Conservation (phyloP, 352 stramenopile genomes). For the Globisporangium yorkense region DNA sequence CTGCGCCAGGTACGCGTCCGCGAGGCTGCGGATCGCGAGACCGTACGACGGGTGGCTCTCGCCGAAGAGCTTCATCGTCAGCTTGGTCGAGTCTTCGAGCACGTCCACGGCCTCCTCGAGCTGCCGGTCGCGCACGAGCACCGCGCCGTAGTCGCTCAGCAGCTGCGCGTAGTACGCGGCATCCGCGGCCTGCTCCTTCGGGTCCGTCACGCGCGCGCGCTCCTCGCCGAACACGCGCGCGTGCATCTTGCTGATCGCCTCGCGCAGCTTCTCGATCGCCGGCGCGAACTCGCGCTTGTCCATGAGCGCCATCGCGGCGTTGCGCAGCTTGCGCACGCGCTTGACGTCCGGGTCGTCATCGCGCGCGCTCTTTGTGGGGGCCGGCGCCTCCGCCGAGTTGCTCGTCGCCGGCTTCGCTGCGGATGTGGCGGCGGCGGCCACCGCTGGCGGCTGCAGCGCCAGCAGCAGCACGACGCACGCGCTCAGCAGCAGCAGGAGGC, state of each 20-base stretch:
- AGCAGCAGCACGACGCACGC: slow-evolving; percentile 19
- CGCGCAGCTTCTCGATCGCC: slow-evolving; percentile 57
- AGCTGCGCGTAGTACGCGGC: slow-evolving; percentile 72
- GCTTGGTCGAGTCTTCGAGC: slow-evolving; percentile 62
- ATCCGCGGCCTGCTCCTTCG: slow-evolving; percentile 55
- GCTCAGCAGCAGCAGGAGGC: neutral
- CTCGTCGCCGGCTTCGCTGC: neutral
- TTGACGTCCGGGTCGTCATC: slow-evolving; percentile 50
- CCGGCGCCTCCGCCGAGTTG: neutral
- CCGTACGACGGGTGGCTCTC: slow-evolving; percentile 76
- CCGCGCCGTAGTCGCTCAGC: slow-evolving; percentile 73
- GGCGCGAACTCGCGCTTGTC: slow-evolving; percentile 45
- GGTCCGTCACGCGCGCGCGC: slow-evolving; percentile 42
- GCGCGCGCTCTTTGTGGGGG: slow-evolving; percentile 9
- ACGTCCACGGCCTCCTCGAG: slow-evolving; percentile 76
- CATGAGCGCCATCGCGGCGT: slow-evolving; percentile 71
- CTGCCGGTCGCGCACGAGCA: slow-evolving; percentile 65
- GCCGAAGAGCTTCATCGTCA: slow-evolving; percentile 73
- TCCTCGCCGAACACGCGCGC: slow-evolving; percentile 58
- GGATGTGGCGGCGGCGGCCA: slow-evolving; percentile 8
- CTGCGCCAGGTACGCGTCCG: slow-evolving; percentile 75
- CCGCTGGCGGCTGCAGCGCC: slow-evolving; percentile 8
- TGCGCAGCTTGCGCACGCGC: slow-evolving; percentile 59
- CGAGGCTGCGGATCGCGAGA: slow-evolving; percentile 66
- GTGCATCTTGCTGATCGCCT: slow-evolving; percentile 61